Percentiles rank a stretch among this genome's conserved stretches.
phyloP scores from a whole-genome alignment of 2,329 filamentous ascomycete species.

The Emericellopsis atlantica region DNA sequence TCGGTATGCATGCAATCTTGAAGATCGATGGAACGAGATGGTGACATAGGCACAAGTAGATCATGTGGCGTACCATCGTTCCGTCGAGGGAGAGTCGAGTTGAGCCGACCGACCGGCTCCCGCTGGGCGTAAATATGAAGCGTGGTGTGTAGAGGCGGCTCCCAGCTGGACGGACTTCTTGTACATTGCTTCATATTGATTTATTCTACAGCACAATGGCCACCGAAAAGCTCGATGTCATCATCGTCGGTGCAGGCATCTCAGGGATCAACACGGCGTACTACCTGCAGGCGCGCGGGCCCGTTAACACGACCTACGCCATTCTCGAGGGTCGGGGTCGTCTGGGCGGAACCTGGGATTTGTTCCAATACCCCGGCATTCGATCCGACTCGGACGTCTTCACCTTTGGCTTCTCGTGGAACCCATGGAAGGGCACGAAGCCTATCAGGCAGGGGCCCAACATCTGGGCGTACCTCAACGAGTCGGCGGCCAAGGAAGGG shows the following conservation, averaged over 20 bases:
- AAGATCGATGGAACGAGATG: no score
- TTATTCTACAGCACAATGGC: background rate
- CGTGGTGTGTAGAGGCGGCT: no score
- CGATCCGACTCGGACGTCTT: conserved; percentile 49
- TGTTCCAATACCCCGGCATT: conserved; percentile 67
- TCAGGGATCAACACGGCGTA: conserved; percentile 66
- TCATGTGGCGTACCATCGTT: no score
- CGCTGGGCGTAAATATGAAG: no score
- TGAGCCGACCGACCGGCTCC: no score
- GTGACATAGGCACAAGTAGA: no score
- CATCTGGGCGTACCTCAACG: conserved; percentile 41
- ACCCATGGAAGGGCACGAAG: conserved; percentile 46
- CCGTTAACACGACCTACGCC: conserved; percentile 34
- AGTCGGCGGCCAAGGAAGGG: conserved; percentile 34
- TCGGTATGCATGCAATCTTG: no score
- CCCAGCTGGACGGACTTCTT: no score
- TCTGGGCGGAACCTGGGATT: conserved; percentile 67
- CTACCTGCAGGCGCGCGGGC: conserved; percentile 47
- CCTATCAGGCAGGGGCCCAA: conserved; percentile 37
- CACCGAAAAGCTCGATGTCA: conserved; percentile 27
- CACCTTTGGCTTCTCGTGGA: conserved; percentile 58
- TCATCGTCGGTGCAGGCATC: conserved; percentile 61
- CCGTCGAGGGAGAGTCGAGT: no score
- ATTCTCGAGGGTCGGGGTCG: conserved; percentile 55
- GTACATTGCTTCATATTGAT: no score